phyloP scores from a whole-genome alignment of 2,329 filamentous ascomycete genomes.

The Cytospora leucostoma region DNA sequence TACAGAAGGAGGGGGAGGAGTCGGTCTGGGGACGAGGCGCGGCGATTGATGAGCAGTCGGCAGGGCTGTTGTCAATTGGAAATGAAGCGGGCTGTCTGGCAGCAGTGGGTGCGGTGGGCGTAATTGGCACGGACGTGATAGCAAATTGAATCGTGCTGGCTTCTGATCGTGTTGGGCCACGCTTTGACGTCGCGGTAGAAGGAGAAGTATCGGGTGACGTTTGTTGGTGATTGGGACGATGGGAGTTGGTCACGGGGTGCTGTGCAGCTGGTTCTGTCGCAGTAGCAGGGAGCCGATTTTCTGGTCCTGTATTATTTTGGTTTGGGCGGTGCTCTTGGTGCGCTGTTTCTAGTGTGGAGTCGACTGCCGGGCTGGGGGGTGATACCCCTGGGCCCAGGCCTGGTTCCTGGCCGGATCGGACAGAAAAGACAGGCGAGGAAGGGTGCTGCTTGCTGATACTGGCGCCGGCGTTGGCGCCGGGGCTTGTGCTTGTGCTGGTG shows the following conservation, averaged over 20 bases:
- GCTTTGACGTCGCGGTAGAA: slow-evolving; percentile 29
- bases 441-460: slow-evolving; percentile 24
- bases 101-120: slow-evolving; percentile 32
- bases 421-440: slow-evolving; percentile 10
- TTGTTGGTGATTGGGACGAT: slow-evolving; percentile 19
- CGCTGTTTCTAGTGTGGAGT: slow-evolving; percentile 11
- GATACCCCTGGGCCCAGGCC: not conserved
- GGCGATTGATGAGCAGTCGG: slow-evolving; percentile 9
- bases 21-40: slow-evolving; percentile 29
- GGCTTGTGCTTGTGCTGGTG: slow-evolving; percentile 28
- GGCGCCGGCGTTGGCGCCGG: slow-evolving; percentile 1
- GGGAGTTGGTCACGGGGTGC: slow-evolving; percentile 12
- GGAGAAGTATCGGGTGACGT: slow-evolving; percentile 21
- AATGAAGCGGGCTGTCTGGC: slow-evolving; percentile 42
- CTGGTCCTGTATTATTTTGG: slow-evolving; percentile 9
- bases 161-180: slow-evolving; percentile 37
- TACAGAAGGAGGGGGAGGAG: slow-evolving; percentile 21
- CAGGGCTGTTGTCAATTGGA: slow-evolving; percentile 36
- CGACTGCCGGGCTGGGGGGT: not conserved
- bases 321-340: slow-evolving; percentile 3
- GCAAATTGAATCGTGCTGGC: slow-evolving; percentile 42
- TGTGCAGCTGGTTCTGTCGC: slow-evolving; percentile 7
- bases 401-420: not conserved
- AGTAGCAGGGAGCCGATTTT: slow-evolving; percentile 6
- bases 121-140: slow-evolving; percentile 30